These are phyloP conservation scores for Septoria petroselini DNA, from an alignment of 2,329 filamentous ascomycete species.

Conservation along the genomic window DNA sequence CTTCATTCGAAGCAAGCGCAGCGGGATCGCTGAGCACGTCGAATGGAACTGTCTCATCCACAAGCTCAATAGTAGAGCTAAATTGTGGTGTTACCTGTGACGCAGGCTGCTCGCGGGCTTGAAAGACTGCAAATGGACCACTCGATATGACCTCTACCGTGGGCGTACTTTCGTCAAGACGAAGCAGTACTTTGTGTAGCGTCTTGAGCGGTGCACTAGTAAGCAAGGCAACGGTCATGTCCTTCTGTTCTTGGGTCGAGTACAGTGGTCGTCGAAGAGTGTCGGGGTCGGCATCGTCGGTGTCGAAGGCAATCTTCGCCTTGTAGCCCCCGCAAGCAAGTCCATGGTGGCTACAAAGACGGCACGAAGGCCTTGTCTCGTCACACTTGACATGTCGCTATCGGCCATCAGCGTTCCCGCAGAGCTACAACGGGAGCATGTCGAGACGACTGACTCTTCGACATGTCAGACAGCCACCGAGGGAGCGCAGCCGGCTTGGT, in stretches of 20 bases:
- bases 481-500: not conserved
- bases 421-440: not conserved
- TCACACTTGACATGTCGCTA: constrained; percentile 2
- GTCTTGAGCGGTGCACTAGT: not conserved
- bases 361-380: not conserved
- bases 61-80: not conserved
- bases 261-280: not conserved
- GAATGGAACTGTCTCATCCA: not conserved
- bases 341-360: not conserved
- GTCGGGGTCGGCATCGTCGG: not conserved
- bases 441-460: not conserved
- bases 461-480: constrained; percentile 1
- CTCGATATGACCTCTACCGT: not conserved
- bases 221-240: not conserved
- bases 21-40: not conserved
- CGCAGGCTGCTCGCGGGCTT: not conserved
- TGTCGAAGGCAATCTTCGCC: not conserved
- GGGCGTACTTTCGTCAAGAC: not conserved
- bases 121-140: not conserved
- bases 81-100: not conserved
- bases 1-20: not conserved
- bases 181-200: not conserved
- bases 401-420: not conserved
- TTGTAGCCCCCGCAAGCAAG: not conserved
- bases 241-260: not conserved